Percentiles rank a stretch among this genome's conserved stretches.
phyloP scores from a whole-genome alignment of 2,329 filamentous ascomycete genomes.

The Aspergillus vadensis region DNA sequence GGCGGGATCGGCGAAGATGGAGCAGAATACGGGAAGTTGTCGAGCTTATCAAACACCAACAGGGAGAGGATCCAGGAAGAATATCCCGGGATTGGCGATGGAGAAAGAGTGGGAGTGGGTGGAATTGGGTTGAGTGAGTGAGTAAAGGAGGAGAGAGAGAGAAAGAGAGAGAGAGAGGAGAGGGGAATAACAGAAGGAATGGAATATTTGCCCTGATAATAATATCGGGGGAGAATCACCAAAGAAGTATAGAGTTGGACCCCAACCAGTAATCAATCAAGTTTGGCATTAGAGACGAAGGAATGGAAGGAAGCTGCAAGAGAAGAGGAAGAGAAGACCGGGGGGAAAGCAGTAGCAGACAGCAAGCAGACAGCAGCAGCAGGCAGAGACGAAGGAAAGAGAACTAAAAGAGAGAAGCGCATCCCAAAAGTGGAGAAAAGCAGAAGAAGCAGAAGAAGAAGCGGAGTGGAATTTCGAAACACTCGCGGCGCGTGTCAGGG shows the following conservation, averaged over 20 bases:
- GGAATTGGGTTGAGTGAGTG: background rate
- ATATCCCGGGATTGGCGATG: background rate
- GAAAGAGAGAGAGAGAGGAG: background rate
- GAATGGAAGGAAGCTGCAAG: constrained; percentile 6
- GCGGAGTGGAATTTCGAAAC: no score
- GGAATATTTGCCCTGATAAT: background rate
- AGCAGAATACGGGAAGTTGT: constrained; percentile 11
- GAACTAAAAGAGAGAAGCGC: no score
- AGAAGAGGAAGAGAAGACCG: constrained; percentile 10
- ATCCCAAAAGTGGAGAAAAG: background rate
- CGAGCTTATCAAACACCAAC: constrained; percentile 10
- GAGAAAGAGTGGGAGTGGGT: constrained; percentile 4
- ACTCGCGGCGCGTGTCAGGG: background rate
- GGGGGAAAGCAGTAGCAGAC: background rate
- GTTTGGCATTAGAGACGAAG: background rate
- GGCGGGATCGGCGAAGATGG: background rate
- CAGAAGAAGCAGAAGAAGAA: no score
- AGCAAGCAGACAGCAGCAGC: no score
- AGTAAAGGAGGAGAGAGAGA: background rate
- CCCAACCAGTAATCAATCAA: background rate
- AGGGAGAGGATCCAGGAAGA: constrained; percentile 6
- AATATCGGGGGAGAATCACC: background rate
- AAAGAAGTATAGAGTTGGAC: background rate
- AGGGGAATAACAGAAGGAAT: background rate
- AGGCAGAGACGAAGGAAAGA: no score